Percentiles rank a stretch among this genome's conserved stretches.
phyloP scores from a whole-genome alignment of 2,329 filamentous ascomycete species.

The Ceratocystis smalleyi region DNA sequence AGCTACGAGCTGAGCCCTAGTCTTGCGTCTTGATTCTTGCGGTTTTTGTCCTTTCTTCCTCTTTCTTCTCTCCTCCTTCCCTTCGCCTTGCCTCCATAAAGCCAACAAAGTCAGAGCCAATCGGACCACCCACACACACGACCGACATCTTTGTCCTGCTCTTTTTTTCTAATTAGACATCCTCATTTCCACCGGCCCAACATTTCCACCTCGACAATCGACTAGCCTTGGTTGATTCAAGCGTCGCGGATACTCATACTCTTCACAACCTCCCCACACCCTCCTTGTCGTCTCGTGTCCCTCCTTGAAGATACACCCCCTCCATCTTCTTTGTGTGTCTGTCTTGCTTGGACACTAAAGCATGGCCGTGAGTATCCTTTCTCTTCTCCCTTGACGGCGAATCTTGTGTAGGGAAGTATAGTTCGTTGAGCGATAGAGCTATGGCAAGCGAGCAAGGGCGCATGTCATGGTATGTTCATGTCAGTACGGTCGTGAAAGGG shows the following conservation, averaged over 20 bases:
- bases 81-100: neutral
- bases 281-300: neutral
- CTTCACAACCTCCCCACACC: no score
- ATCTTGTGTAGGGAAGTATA: no score
- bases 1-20: neutral
- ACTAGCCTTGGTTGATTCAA: no score
- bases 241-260: no score
- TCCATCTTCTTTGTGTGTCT: neutral
- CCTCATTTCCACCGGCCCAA: no score
- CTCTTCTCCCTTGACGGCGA: neutral
- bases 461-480: neutral
- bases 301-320: neutral
- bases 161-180: no score
- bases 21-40: neutral
- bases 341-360: neutral
- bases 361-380: slow-evolving; percentile 3
- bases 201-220: no score
- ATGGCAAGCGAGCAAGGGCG: neutral
- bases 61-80: neutral
- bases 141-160: no score
- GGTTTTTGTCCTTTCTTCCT: neutral
- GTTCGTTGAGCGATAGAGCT: neutral
- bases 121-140: no score
- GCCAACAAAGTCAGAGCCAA: neutral
- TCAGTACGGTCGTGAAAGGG: neutral